Evolutionary conservation across 768 basidiomycete species (phyloP), one percentile per base, ranked within the genome.

Genomic region (Lactarius vividus): DNA sequence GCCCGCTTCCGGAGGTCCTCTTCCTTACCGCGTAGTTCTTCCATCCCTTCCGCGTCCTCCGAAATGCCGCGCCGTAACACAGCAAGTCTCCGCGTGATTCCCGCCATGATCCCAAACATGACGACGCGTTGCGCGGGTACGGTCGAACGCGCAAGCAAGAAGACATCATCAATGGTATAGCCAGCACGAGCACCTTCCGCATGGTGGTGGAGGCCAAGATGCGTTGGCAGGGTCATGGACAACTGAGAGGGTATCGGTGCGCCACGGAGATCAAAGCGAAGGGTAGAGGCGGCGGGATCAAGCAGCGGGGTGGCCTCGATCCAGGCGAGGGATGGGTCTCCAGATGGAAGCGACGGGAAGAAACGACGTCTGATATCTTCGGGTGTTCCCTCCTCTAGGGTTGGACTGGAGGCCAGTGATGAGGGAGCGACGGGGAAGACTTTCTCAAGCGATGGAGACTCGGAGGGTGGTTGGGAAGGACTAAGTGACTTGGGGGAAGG

Each of bases 141-240:
- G 2, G 88, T 93, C 0, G 92, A 94, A 44, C 92, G 79, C 4
- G 87, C 85, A 10, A 96, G 81, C 46, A 91, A 77, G 54, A 96
- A 88, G 4, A 96, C 80, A 66, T 96, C 95, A 53, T 92, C 88
- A 1, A 96, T 78, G 0, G 92, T 95, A 76, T 97, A 97, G 0
- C 94, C 95, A 0, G 95, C 95, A 63, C 82, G 85, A 1, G 88
- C 84, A 6, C 81, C 80, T 62, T 92, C 87, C 0, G 94, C 88
- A 73, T 96, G 95, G 73, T 97, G 95, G 75, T 98, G 94, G 3
- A 96, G 79, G 4, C 95, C 95, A 7, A 94, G 82, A 76, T 94
- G 88, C 0, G 91, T 88, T 2, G 94, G 94, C 3, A 96, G 79
- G 1, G 79, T 80, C 0, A 80, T 74, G 2, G 85, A 83, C 2